phyloP scores from a whole-genome alignment of 2,329 filamentous ascomycete species.

The Epichloe bromicola region DNA sequence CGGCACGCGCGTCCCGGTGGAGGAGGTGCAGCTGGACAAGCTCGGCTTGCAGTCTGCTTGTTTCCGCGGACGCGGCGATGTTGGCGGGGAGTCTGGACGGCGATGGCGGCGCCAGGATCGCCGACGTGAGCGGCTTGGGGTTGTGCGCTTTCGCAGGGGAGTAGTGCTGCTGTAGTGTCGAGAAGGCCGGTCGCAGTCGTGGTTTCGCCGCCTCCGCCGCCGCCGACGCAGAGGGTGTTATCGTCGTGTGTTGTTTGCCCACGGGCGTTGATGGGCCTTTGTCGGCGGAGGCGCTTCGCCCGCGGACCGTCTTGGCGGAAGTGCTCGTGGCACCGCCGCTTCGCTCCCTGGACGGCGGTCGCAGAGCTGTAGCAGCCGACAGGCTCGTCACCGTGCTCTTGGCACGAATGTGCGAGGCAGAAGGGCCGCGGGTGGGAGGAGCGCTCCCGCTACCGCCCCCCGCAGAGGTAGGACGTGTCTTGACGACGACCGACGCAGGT shows the following conservation, averaged over 20 bases:
- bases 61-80: conserved; percentile 45
- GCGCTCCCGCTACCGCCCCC: conserved; percentile 12
- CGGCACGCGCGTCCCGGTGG: conserved; percentile 38
- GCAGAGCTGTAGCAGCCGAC: conserved; percentile 15
- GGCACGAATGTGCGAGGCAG: conserved; percentile 16
- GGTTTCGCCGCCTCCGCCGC: conserved; percentile 11
- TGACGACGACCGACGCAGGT: conserved; percentile 9
- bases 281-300: conserved; percentile 10
- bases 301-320: neutral
- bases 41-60: conserved; percentile 46
- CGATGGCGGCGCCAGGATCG: conserved; percentile 44
- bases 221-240: neutral
- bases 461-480: conserved; percentile 19
- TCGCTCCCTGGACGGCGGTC: conserved; percentile 16
- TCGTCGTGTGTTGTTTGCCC: neutral
- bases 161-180: conserved; percentile 53
- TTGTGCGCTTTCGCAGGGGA: conserved; percentile 48
- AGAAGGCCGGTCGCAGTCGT: conserved; percentile 42
- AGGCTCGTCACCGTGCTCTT: conserved; percentile 20
- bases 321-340: neutral
- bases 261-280: conserved; percentile 7
- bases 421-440: conserved; percentile 9
- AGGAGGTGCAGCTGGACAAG: conserved; percentile 53
- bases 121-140: conserved; percentile 48
- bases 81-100: conserved; percentile 50